Base-by-base conservation (phyloP, 1,284 basidiomycete species). In the Heterobasidion irregulare region DNA sequence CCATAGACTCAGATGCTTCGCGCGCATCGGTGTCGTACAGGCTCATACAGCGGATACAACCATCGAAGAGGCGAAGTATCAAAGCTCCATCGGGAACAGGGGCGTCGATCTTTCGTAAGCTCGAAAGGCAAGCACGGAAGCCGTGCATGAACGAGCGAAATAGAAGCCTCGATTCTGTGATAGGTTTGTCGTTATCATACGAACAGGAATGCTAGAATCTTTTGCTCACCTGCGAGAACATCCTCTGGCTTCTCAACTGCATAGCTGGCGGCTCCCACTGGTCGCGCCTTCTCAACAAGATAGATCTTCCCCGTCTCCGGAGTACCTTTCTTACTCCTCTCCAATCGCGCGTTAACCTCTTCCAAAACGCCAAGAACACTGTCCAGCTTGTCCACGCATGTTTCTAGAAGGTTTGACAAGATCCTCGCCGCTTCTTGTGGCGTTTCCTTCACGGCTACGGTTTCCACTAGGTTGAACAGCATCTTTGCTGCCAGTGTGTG, bases 401-500 rank as follows among this genome's bases (percentile, higher is more conserved):
- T 88, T 64, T 94, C 87, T 58, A 98, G 79, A 69, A 98, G 86
- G 51, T 82, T 78, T 49, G 75, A 75, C 38, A 98, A 72, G 36
- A 94, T 75, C 56, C 79, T 76, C 5, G 82, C 79, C 5, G 91
- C 85, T 34, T 76, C 85, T 56, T 81, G 77, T 35, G 81, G 73
- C 12, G 85, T 81, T 50, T 88, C 87, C 70, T 94, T 94, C 47
- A 75, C 70, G 16, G 88, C 72, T 53, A 97, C 88, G 47, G 86
- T 83, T 60, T 99, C 97, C 53, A 93, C 82, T 38, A 98, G 78
- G 59, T 89, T 93, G 65, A 94, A 90, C 64, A 98, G 85, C 69
- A 98, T 86, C 72, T 98, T 99, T 58, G 90, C 89, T 61, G 92
- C 94, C 72, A 98, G 82, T 13, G 92, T 92, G 67, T 98, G 94